Evolutionary conservation across 164 flowering plant genomes (phyloP).

Genomic region (Annona squamosa): DNA sequence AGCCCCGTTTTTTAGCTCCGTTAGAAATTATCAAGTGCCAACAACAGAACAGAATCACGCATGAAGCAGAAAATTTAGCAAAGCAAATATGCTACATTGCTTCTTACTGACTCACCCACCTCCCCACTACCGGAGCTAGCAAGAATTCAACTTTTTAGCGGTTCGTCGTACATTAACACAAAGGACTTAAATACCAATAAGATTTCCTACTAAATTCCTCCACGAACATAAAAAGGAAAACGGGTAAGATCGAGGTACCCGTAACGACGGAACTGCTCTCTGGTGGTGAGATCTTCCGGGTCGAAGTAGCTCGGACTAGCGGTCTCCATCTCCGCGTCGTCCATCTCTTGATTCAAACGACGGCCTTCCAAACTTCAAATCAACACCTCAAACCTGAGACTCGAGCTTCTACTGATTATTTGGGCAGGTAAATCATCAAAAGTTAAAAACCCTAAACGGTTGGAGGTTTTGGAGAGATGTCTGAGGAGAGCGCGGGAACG

Average conservation of each 20-base stretch:
- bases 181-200: not conserved
- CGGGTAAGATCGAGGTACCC: constrained; percentile 35
- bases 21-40: too few relatives aligned
- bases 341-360: constrained; percentile 23
- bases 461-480: not conserved
- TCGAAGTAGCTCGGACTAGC: constrained; percentile 55
- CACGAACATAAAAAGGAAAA: not conserved
- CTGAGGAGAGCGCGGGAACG: constrained; percentile 6
- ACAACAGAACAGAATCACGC: too few relatives aligned
- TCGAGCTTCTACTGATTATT: not conserved
- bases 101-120: too few relatives aligned
- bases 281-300: constrained; percentile 54
- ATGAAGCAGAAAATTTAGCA: too few relatives aligned
- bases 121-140: too few relatives aligned
- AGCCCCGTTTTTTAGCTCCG: too few relatives aligned
- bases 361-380: not conserved
- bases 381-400: constrained; percentile 9
- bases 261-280: constrained; percentile 81
- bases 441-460: not conserved
- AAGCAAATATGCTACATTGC: too few relatives aligned
- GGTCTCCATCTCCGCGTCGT: constrained; percentile 53
- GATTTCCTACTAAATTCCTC: not conserved
- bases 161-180: not conserved
- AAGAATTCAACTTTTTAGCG: too few relatives aligned
- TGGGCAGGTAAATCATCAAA: not conserved